Evolutionary conservation across 1,284 basidiomycete species (phyloP), one percentile per base, ranked within the genome.

Genomic region (Porogramme epimiltina): DNA sequence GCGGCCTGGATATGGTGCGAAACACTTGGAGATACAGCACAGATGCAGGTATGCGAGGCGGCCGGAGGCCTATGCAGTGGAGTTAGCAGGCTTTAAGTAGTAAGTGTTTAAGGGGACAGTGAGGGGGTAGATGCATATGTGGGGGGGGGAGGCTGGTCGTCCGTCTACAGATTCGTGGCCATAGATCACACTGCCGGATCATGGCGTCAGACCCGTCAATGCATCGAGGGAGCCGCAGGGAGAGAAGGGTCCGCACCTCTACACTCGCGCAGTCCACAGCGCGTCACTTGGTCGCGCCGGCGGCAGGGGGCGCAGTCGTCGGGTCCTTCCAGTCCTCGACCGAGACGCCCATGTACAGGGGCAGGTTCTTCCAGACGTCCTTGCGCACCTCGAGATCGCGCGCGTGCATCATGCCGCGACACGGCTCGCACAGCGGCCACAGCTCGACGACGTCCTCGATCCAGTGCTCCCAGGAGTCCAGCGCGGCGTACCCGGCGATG

Each of bases 391-490:
- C 58, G 33, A 59, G 39, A 44, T 59, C 58, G 38, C 58, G 54
- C 49, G 54, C 47, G 33, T 56, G 58, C n/a, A 59, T 52, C 58
- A 59, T 59, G 34, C 43, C 38, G 42, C 54, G 52, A 51, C 58
- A 59, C 44, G 58, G 46, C 58, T 59, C 54, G 54, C 58, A 59
- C 38, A 59, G 49, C 47, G 54, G 54, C 58, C 58, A 59, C 36
- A 56, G 54, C 52, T 59, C 58, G 45, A 59, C 54, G 49, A 59
- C 58, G 47, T 59, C 58, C 47, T 55, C 58, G 52, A 59, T 59
- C 57, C 57, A 59, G 51, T 59, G 57, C 54, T 59, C 57, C 57
- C 57, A 59, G 51, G 57, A 55, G 51, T 59, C 54, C 39, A 59
- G 58, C 50, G 58, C 54, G 31, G 58, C 54, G 47, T 56, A 59